Evolutionary conservation across 495 filamentous ascomycete genomes (phyloP), one percentile per base, ranked within the genome.

Genomic region (Chaetomidium leptoderma): DNA sequence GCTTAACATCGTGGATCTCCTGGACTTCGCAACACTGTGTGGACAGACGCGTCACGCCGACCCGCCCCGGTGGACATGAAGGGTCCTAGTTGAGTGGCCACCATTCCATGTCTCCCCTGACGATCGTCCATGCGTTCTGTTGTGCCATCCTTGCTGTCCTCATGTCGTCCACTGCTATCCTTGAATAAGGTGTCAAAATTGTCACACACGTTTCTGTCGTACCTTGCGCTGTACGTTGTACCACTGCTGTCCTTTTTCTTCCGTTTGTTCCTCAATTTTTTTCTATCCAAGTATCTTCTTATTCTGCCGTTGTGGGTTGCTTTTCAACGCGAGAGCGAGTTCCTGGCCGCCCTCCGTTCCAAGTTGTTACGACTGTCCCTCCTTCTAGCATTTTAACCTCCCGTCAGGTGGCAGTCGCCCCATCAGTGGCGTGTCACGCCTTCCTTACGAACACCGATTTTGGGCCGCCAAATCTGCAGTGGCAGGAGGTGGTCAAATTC

Each of bases 191-290:
- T 37, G 27, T 19, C 43, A 29, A 23, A 8, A 21, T 44, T 2
- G 44, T 51, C 27, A 10, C 37, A 55, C 52, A 23, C 50, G 30
- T 35, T 27, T 19, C 52, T 39, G 39, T 30, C 13, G 24, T 37
- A 27, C 39, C 13, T 16, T 46, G 47, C 32, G 39, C 24, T n/a
- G 24, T 37, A 27, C 39, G 9, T 16, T 46, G 47, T 58, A n/a
- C 19, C 21, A 30, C 55, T 4, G 21, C 40, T 17, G 47, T 57
- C 53, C 47, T 57, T 55, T 44, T 33, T 11, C 26, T 14, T 27
- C 32, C 32, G 46, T 16, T 23, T 29, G 40, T 30, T 23, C 0
- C 43, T 6, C 23, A 14, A 21, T 16, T 35, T 7, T 30, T 29
- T 56, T 43, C 30, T 27, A 10, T 26, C 11, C 11, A 7, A 27